phyloP scores from a whole-genome alignment of 495 filamentous ascomycete species.

The Parathielavia hyrcaniae region DNA sequence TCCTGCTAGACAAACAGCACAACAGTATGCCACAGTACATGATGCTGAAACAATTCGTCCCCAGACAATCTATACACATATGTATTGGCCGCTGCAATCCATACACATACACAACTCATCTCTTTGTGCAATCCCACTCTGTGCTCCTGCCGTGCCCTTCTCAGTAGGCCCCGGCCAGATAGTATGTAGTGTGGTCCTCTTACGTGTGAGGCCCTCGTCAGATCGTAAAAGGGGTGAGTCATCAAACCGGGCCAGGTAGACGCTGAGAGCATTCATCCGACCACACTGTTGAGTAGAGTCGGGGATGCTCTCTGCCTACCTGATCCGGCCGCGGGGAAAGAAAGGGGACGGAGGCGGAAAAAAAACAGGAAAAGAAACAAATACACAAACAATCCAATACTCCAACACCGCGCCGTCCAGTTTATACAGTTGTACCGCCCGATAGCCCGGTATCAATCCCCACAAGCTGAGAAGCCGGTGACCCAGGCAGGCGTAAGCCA shows the following conservation, averaged over 20 bases:
- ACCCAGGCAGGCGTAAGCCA: neutral
- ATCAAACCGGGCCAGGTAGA: neutral
- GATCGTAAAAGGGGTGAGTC: neutral
- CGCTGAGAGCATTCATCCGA: no score
- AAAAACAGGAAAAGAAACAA: neutral
- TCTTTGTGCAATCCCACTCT: no score
- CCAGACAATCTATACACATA: neutral
- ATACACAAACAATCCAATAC: neutral
- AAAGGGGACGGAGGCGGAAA: neutral
- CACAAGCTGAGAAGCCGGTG: neutral
- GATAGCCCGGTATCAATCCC: neutral
- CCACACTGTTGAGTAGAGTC: no score
- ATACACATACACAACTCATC: no score
- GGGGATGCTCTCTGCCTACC: neutral
- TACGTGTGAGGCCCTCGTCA: neutral
- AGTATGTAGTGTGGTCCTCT: neutral
- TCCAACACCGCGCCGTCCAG: constrained; percentile 2
- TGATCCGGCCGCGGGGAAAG: neutral
- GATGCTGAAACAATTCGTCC: neutral
- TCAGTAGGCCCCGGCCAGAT: no score
- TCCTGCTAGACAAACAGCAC: no score
- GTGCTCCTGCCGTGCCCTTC: no score
- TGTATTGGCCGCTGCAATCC: no score
- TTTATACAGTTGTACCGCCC: neutral
- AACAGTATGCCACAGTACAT: no score